Conservation (phyloP, 2,329 filamentous ascomycete species). For the Verruconis gallopava region DNA sequence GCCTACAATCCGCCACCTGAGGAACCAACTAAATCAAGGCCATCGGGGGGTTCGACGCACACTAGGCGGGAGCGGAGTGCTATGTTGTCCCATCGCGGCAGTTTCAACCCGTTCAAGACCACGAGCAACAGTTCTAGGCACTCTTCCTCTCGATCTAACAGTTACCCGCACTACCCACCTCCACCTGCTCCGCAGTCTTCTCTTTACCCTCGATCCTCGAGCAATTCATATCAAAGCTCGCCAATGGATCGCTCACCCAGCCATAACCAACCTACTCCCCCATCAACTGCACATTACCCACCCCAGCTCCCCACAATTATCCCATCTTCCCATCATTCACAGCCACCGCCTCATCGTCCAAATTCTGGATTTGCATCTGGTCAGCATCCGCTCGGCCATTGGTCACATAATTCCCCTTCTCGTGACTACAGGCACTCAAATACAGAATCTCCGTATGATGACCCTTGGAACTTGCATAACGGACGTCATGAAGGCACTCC, state of each 20-base stretch:
- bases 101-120: background rate
- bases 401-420: too few species aligned
- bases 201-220: background rate
- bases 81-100: too few species aligned
- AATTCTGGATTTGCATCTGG: background rate
- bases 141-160: background rate
- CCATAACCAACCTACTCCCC: background rate
- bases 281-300: background rate
- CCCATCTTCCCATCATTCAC: background rate
- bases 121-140: background rate
- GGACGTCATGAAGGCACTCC: background rate
- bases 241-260: background rate
- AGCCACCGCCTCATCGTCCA: background rate
- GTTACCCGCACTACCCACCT: background rate
- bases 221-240: background rate
- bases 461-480: constrained; percentile 5
- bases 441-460: background rate
- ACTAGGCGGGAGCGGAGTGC: background rate
- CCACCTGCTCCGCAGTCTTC: background rate
- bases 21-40: background rate
- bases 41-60: background rate
- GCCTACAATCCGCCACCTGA: constrained; percentile 20
- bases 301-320: background rate
- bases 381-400: too few species aligned
- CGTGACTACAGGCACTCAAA: constrained; percentile 1